These are phyloP conservation scores for Daedaleopsis sinensis DNA, from an alignment of 768 basidiomycete species.

Conservation along the genomic window DNA sequence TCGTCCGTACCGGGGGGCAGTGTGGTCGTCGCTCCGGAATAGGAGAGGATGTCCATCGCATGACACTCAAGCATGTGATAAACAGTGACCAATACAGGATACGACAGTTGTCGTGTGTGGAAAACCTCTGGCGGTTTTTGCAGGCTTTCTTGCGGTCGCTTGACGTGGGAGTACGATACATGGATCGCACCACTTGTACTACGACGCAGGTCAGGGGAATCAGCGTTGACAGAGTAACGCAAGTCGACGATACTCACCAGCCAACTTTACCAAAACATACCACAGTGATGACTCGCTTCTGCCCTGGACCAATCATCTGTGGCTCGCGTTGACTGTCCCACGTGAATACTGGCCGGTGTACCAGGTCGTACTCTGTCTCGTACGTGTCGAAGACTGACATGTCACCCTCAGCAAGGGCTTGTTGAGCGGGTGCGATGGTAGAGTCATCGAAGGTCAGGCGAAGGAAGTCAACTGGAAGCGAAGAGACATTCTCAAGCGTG, in stretches of 20 bases:
- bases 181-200: slow-evolving; percentile 82
- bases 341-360: slow-evolving; percentile 77
- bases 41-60: slow-evolving; percentile 78
- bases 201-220: slow-evolving; percentile 18
- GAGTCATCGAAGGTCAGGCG: slow-evolving; percentile 91
- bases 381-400: slow-evolving; percentile 85
- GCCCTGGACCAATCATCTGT: slow-evolving; percentile 69
- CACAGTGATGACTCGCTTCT: slow-evolving; percentile 68
- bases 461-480: slow-evolving; percentile 82
- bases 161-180: slow-evolving; percentile 79
- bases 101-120: slow-evolving; percentile 84
- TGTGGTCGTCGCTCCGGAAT: slow-evolving; percentile 38
- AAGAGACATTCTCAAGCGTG: slow-evolving; percentile 88
- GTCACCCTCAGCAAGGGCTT: slow-evolving; percentile 77
- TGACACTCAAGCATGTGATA: slow-evolving; percentile 93
- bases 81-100: slow-evolving; percentile 91
- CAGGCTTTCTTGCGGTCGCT: slow-evolving; percentile 41
- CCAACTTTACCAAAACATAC: slow-evolving; percentile 88
- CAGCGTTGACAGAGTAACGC: slow-evolving; percentile 1
- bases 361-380: slow-evolving; percentile 84
- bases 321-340: slow-evolving; percentile 56
- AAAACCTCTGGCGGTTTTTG: slow-evolving; percentile 55
- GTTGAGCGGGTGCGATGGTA: slow-evolving; percentile 75
- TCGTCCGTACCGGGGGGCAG: slow-evolving; percentile 19
- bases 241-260: slow-evolving; percentile 60